A percentile compares a stretch with the other conserved stretches of the same genome.
Conservation (phyloP, 352 stramenopile genomes). For the Peronosclerospora sorghi region DNA sequence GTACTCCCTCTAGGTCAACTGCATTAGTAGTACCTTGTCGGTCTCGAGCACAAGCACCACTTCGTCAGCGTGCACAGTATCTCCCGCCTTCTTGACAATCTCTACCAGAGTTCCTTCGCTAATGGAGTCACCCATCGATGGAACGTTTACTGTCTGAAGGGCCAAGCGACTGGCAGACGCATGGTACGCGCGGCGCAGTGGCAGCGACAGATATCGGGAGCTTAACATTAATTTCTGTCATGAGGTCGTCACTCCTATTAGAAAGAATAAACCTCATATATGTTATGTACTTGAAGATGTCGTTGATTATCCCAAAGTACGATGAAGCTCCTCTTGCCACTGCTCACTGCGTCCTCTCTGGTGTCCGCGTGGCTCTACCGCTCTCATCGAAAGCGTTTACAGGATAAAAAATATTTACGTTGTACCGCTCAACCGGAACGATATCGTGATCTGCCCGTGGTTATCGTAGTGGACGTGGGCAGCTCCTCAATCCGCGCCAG, state of each 20-base stretch:
- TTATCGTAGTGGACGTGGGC: conserved; percentile 86
- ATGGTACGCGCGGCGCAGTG: conserved; percentile 36
- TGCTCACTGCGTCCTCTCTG: conserved; percentile 15
- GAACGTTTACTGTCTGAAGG: conserved; percentile 75
- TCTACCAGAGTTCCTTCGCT: conserved; percentile 96
- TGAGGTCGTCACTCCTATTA: background rate
- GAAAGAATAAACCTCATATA: background rate
- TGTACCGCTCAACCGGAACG: conserved; percentile 26
- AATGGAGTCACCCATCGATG: conserved; percentile 93
- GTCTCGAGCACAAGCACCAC: conserved; percentile 98
- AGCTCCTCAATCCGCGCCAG: conserved; percentile 89
- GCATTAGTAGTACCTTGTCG: conserved; percentile 94
- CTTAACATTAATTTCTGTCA: too few species aligned
- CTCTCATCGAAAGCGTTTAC: conserved; percentile 14
- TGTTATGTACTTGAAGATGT: conserved; percentile 1
- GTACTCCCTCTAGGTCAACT: too few species aligned
- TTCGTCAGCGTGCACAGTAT: conserved; percentile 91
- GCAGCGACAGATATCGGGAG: background rate
- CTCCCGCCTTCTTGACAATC: conserved; percentile 88
- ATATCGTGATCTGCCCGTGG: conserved; percentile 35
- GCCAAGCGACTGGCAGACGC: conserved; percentile 26
- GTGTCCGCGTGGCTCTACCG: conserved; percentile 16
- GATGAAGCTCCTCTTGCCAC: conserved; percentile 21
- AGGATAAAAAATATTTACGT: conserved; percentile 12
- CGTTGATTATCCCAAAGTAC: background rate